These are phyloP conservation scores for Rhamnella rubrinervis DNA, from an alignment of 331 rosid species.

Conservation along the genomic window DNA sequence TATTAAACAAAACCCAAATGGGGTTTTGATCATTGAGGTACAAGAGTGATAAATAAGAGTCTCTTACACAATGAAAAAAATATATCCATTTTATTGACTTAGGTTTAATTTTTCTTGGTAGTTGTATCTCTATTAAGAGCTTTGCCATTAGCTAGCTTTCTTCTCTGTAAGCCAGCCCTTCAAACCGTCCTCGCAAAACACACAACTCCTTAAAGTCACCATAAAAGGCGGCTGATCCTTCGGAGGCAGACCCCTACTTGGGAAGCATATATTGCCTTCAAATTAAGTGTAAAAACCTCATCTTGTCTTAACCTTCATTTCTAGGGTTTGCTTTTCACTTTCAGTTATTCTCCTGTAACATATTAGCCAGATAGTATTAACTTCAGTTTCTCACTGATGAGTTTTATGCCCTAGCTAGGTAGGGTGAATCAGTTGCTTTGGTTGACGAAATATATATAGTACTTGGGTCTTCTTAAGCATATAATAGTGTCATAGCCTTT, in stretches of 20 bases:
- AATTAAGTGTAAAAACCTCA: slow-evolving; percentile 32
- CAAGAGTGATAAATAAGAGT: slow-evolving; percentile 19
- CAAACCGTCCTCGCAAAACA: slow-evolving; percentile 53
- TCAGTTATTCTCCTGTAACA: too few species aligned
- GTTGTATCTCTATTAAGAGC: slow-evolving; percentile 31
- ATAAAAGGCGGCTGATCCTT: slow-evolving; percentile 86
- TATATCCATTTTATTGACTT: slow-evolving; percentile 38
- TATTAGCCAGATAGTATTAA: too few species aligned
- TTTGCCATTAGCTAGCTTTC: slow-evolving; percentile 29
- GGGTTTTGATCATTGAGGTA: slow-evolving; percentile 16
- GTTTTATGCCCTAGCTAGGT: too few species aligned
- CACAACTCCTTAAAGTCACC: slow-evolving; percentile 57
- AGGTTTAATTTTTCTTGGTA: slow-evolving; percentile 37
- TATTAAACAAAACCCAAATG: slow-evolving; percentile 25
- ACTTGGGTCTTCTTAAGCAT: too few species aligned
- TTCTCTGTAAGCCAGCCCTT: slow-evolving; percentile 23
- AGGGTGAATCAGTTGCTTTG: too few species aligned
- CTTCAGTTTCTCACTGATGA: too few species aligned
- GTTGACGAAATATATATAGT: too few species aligned
- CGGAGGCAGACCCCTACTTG: slow-evolving; percentile 70
- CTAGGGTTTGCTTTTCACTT: slow-evolving; percentile 3
- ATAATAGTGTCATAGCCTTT: not conserved
- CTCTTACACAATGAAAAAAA: too few species aligned
- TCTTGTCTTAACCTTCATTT: not conserved
- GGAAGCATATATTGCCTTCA: slow-evolving; percentile 82